Evolutionary conservation across 139 green algal genomes (phyloP).

Genomic region (Coelastrella sp.): DNA sequence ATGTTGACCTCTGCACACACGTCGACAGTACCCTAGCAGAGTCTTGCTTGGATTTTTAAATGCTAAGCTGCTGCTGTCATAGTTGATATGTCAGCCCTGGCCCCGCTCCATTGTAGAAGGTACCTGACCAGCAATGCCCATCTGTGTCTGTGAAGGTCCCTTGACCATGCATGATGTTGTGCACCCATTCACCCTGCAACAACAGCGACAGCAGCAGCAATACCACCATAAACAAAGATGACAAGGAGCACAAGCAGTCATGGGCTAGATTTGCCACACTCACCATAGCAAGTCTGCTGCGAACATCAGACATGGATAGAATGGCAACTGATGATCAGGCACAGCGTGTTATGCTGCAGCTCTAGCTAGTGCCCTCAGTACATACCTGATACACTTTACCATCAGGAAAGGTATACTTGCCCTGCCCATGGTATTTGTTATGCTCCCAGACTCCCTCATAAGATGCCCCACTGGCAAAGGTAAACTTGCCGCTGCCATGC

Average conservation of each 20-base stretch:
- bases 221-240: no score
- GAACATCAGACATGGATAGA: no score
- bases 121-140: constrained; percentile 67
- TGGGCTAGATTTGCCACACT: no score
- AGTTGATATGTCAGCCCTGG: constrained; percentile 66
- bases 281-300: no score
- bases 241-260: no score
- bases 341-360: no score
- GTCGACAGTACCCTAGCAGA: no score
- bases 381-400: constrained; percentile 46
- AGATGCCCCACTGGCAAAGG: constrained; percentile 63
- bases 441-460: constrained; percentile 67
- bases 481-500: constrained; percentile 67
- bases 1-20: no score
- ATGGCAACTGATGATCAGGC: no score
- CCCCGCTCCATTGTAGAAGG: constrained; percentile 75
- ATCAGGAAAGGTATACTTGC: constrained; percentile 61
- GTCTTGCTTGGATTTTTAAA: no score
- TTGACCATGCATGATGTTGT: constrained; percentile 69
- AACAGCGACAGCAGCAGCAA: background rate
- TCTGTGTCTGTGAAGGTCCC: constrained; percentile 65
- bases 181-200: constrained; percentile 65
- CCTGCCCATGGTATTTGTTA: constrained; percentile 70
- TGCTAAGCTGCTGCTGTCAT: constrained; percentile 7
- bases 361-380: no score